A percentile compares a stretch with the other conserved stretches of the same genome.
Conservation (phyloP, 1,139 yeast genomes). For the Meyerozyma sp. region DNA sequence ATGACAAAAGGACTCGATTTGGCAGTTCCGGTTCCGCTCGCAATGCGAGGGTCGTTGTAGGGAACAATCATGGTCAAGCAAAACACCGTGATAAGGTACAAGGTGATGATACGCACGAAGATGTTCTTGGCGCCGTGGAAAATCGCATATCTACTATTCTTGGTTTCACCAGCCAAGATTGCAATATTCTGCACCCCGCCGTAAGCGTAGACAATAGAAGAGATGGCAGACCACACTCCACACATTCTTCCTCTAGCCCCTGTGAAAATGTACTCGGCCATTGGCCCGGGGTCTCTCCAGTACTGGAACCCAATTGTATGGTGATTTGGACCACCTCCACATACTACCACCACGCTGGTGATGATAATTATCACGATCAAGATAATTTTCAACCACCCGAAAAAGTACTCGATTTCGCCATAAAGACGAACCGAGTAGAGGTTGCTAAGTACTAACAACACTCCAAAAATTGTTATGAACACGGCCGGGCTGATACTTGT, state of each 20-base stretch:
- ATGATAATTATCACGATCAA: constrained; percentile 22
- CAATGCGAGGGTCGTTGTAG: constrained; percentile 33
- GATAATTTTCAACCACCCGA: constrained; percentile 23
- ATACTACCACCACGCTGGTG: constrained; percentile 21
- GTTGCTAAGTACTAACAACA: constrained; percentile 19
- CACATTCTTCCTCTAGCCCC: constrained; percentile 21
- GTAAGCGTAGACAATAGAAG: constrained; percentile 22
- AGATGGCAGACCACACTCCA: constrained; percentile 24
- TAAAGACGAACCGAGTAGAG: constrained; percentile 22
- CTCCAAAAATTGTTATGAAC: constrained; percentile 23
- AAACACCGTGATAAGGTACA: constrained; percentile 40
- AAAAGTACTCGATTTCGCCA: constrained; percentile 29
- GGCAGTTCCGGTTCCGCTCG: constrained; percentile 40
- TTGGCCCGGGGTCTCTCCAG: constrained; percentile 26
- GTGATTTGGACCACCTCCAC: constrained; percentile 26
- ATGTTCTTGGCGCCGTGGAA: constrained; percentile 43
- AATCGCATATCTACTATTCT: constrained; percentile 43
- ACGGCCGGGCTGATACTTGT: constrained; percentile 18
- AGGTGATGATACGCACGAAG: constrained; percentile 37
- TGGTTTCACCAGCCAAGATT: constrained; percentile 43
- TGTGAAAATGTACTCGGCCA: constrained; percentile 12
- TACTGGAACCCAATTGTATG: constrained; percentile 23
- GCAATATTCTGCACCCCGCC: constrained; percentile 36
- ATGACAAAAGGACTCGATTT: constrained; percentile 51
- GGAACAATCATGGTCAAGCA: constrained; percentile 45